Base-by-base conservation (phyloP, 2,329 filamentous ascomycete genomes). In the Diatrype stigma region DNA sequence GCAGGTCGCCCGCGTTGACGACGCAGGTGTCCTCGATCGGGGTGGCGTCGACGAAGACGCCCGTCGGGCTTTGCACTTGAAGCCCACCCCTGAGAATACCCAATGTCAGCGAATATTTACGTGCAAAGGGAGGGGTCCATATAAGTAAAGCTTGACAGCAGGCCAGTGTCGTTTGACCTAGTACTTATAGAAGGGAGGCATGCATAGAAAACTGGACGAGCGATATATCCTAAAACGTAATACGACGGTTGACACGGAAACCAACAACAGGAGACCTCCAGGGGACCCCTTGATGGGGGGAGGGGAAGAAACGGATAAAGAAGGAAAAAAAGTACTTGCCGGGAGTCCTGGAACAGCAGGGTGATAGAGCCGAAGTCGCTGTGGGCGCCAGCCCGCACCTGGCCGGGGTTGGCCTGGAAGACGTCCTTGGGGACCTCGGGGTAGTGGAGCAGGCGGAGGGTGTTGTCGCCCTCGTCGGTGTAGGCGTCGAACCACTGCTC, bases 1-100 rank as follows among this genome's bases (percentile, higher is more conserved):
- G 74, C 59, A 96, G 67, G 65, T 96, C 92, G 1, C 91, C 92
- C 0, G 91, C 91, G 63, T 96, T 96, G 57, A 96, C 81, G 11
- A 96, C 89, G 38, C 94, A 86, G 0, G 90, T 91, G 49, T 84
- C 85, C 34, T 84, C 76, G 53, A 96, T 93, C 0, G 92, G 91
- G 6, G 82, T 90, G 1, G 89, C 92, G 63, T 96, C 83, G 37
- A 96, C 84, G 62, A 92, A 96, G 0, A 78, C 82, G 2, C 89
- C 89, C 38, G 81, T 85, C 0, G 90, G 90, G 46, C 84, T 87
- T 49, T 60, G 46, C 16, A 65, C 63, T 52, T 65, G 63, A 47
- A 65, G 46, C 7, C 63, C 63, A 10, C 63, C 63, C 23, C 62
- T 44, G 22, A n/a, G n/a, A n/a, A 23, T 11, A 28, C 12, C 4